These are phyloP conservation scores for Camelina laxa DNA, from an alignment of 345 rosid genomes.

Conservation along the genomic window DNA sequence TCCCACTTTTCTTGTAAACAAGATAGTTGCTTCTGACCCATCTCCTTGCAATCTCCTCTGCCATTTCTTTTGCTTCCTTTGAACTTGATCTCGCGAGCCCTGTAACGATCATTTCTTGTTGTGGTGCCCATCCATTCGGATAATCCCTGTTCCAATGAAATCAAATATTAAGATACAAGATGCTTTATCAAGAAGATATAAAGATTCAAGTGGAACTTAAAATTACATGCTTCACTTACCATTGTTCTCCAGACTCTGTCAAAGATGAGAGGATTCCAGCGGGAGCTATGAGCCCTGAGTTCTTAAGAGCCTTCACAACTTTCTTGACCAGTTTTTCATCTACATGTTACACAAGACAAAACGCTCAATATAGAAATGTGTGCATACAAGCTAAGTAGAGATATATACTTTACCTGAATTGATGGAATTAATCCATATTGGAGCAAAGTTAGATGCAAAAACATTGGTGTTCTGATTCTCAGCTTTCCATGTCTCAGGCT, in stretches of 20 bases:
- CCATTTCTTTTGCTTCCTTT: constrained; percentile 62
- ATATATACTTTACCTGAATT: constrained; percentile 68
- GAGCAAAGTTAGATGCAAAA: constrained; percentile 83
- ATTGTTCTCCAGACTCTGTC: constrained; percentile 73
- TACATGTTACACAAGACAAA: constrained; percentile 36
- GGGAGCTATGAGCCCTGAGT: constrained; percentile 66
- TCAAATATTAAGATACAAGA: background rate
- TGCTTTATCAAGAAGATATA: background rate
- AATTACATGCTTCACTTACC: constrained; percentile 50
- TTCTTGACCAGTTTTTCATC: constrained; percentile 67
- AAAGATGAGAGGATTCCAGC: constrained; percentile 82
- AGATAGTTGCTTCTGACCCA: constrained; percentile 77
- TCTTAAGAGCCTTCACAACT: constrained; percentile 55
- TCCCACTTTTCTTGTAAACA: constrained; percentile 60
- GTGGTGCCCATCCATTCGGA: constrained; percentile 96
- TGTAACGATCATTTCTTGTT: constrained; percentile 79
- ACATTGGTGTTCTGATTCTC: constrained; percentile 63
- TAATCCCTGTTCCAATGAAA: constrained; percentile 65
- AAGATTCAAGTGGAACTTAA: background rate
- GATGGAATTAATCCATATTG: constrained; percentile 77
- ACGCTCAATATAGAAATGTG: background rate
- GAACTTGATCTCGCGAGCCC: constrained; percentile 64
- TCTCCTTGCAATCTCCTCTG: constrained; percentile 70
- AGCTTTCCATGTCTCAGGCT: constrained; percentile 60
- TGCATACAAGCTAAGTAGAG: background rate